Conservation (phyloP, 1,139 yeast genomes). For the Scheffersomyces segobiensis region DNA sequence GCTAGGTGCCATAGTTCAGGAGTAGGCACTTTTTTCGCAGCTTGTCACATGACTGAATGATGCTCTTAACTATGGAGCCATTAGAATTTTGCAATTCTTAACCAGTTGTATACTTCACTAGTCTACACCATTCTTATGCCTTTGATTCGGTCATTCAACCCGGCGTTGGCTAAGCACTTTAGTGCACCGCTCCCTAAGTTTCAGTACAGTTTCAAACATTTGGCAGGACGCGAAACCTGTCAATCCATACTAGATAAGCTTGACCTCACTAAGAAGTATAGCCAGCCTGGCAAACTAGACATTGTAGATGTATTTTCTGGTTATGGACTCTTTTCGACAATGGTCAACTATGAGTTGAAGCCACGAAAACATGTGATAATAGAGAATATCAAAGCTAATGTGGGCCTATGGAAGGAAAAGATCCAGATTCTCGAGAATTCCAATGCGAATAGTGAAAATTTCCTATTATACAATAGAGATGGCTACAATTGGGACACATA, state of each 20-base stretch:
- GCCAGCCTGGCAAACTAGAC: conserved; percentile 44
- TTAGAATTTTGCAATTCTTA: neutral
- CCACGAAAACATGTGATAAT: conserved; percentile 64
- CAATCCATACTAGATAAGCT: conserved; percentile 45
- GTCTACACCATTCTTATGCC: neutral
- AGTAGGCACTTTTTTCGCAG: too few relatives aligned
- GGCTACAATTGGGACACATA: conserved; percentile 73
- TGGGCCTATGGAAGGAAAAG: conserved; percentile 25
- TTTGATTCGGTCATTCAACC: conserved; percentile 29
- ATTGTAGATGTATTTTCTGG: conserved; percentile 69
- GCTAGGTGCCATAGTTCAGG: too few relatives aligned
- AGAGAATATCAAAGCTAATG: conserved; percentile 49
- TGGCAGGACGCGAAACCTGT: conserved; percentile 26
- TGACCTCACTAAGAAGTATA: conserved; percentile 41
- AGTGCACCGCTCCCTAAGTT: conserved; percentile 19
- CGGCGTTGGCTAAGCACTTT: conserved; percentile 22
- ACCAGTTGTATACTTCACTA: too few relatives aligned
- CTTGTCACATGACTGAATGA: too few relatives aligned
- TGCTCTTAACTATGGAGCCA: too few relatives aligned
- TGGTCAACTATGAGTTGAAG: conserved; percentile 53
- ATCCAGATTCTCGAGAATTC: conserved; percentile 20
- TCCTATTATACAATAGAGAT: conserved; percentile 35
- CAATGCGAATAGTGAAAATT: conserved; percentile 29
- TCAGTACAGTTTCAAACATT: conserved; percentile 23
- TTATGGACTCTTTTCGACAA: conserved; percentile 52